These are phyloP conservation scores for Voacanga thouarsii DNA, from an alignment of 257 asterid genomes.

Conservation along the genomic window DNA sequence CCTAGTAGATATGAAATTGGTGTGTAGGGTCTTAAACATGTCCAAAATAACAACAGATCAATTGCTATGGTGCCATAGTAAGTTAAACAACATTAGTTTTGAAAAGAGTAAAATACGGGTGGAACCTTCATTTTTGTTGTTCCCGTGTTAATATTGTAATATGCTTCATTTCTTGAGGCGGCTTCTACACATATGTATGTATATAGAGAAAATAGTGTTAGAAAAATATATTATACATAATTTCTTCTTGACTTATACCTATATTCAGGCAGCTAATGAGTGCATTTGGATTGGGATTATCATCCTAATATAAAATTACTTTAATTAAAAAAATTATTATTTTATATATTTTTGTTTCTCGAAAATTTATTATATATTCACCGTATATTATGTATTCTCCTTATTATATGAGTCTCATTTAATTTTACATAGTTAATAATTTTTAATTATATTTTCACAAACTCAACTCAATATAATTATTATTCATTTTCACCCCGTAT, in stretches of 20 bases:
- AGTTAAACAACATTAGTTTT: conserved; percentile 63
- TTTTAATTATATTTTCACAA: no score
- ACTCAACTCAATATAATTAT: no score
- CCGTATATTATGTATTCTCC: no score
- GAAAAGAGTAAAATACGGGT: conserved; percentile 59
- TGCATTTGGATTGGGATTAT: no score
- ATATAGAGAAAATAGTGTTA: background rate
- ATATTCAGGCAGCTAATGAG: background rate
- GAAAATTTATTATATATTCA: no score
- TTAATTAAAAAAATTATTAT: no score
- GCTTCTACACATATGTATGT: background rate
- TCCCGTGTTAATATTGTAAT: conserved; percentile 56
- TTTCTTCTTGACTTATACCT: background rate
- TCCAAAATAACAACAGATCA: conserved; percentile 67
- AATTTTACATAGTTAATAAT: no score
- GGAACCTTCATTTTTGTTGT: conserved; percentile 73
- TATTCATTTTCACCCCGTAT: no score
- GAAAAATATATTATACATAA: background rate
- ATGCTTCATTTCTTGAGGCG: background rate
- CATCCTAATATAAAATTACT: no score
- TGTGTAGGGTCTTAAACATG: conserved; percentile 71
- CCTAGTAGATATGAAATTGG: conserved; percentile 81
- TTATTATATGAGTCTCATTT: no score
- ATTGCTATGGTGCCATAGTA: conserved; percentile 68
- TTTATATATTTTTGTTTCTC: no score